Conservation (phyloP, 2,329 filamentous ascomycete genomes). For the Scytalidium sp. region DNA sequence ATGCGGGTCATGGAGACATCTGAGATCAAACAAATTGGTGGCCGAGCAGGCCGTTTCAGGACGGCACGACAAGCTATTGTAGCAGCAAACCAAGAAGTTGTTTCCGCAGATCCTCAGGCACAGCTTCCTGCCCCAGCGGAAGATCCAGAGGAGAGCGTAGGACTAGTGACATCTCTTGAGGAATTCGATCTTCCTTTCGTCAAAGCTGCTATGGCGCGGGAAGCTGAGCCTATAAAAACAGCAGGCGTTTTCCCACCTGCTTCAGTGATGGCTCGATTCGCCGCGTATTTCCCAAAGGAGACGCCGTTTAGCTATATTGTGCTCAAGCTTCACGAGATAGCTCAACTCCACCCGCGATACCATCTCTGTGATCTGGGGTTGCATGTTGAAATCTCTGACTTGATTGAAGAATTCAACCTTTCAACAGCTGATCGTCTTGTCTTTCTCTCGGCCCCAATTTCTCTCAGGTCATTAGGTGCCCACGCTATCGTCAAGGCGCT, state of each 20-base stretch:
- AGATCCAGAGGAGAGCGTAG: slow-evolving; percentile 37
- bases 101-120: background rate
- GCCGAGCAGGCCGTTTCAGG: slow-evolving; percentile 83
- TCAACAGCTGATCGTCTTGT: slow-evolving; percentile 71
- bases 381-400: slow-evolving; percentile 63
- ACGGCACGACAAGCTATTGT: slow-evolving; percentile 58
- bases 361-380: slow-evolving; percentile 65
- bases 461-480: slow-evolving; percentile 47
- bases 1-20: slow-evolving; percentile 62
- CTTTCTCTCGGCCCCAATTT: slow-evolving; percentile 69
- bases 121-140: slow-evolving; percentile 1
- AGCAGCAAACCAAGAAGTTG: slow-evolving; percentile 5
- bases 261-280: slow-evolving; percentile 69
- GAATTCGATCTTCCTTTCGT: slow-evolving; percentile 64
- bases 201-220: slow-evolving; percentile 55
- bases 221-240: slow-evolving; percentile 62
- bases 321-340: slow-evolving; percentile 67
- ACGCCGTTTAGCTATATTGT: slow-evolving; percentile 85
- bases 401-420: slow-evolving; percentile 70
- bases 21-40: slow-evolving; percentile 92
- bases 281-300: slow-evolving; percentile 74
- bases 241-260: slow-evolving; percentile 76
- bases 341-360: slow-evolving; percentile 60
- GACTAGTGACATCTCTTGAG: slow-evolving; percentile 78
- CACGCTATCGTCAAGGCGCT: slow-evolving; percentile 56